These are phyloP conservation scores for Stipa capillata DNA, from an alignment of 176 grass and related monocot genomes.

Conservation along the genomic window DNA sequence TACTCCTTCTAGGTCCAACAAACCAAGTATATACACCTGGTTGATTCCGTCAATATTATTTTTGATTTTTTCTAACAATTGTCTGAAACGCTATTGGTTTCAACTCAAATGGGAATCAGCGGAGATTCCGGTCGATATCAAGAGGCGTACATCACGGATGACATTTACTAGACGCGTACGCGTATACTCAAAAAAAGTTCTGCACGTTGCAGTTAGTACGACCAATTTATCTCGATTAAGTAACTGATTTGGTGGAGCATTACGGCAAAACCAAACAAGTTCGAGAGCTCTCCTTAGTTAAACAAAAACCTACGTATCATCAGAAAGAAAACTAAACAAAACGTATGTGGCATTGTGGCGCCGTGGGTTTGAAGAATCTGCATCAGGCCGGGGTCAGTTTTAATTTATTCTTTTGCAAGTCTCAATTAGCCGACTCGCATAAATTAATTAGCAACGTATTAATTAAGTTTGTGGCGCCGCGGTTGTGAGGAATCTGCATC, in stretches of 20 bases:
- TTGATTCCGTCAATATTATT: slow-evolving; percentile 11
- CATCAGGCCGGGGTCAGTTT: neutral
- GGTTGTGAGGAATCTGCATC: too few species aligned
- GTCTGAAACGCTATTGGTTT: too few species aligned
- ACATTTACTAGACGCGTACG: neutral
- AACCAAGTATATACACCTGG: neutral
- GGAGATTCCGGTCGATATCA: neutral
- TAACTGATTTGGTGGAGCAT: neutral
- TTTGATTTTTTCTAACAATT: too few species aligned
- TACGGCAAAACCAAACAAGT: neutral
- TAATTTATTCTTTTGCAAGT: neutral
- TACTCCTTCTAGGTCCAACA: neutral
- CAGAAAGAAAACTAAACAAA: neutral
- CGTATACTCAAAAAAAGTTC: neutral
- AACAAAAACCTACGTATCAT: too few species aligned
- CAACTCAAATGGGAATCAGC: neutral
- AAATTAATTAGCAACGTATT: too few species aligned
- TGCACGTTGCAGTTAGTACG: neutral
- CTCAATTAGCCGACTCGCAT: neutral
- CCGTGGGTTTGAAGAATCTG: neutral
- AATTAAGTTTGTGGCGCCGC: too few species aligned
- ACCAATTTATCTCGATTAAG: neutral
- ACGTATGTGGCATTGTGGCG: slow-evolving; percentile 5
- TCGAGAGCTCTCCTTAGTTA: neutral
- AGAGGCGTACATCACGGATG: neutral